Evolutionary conservation across 1,284 basidiomycete genomes (phyloP), one percentile per base, ranked within the genome.

Genomic region (Agroathelia rolfsii): DNA sequence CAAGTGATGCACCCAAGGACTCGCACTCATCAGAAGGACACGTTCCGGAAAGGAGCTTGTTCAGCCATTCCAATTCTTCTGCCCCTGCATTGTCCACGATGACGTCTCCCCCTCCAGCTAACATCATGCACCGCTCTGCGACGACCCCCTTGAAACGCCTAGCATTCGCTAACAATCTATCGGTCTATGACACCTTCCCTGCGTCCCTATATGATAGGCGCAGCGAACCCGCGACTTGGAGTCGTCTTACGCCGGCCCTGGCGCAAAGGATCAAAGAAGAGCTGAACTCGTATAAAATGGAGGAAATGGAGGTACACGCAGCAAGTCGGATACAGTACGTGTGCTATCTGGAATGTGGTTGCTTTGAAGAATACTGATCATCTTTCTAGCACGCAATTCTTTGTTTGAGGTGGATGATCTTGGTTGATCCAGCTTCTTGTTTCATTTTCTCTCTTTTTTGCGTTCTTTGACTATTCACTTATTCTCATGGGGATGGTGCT

Each of bases 191-290:
- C 55, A 98, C 94, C 5, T 97, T 96, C 69, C 79, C 89, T 26
- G 62, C 88, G 7, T 69, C 71, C 25, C 81, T 92, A 36, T 98
- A 98, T 58, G 94, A 98, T 58, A 71, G 94, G 34, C 69, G 92
- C 41, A 92, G 87, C 47, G 94, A 96, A 58, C 89, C 89, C 17
- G 93, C 92, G 28, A 97, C 94, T 13, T 96, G 92, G 78, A 96
- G 93, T 62, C 73, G 88, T 20, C 62, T 98, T 47, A 98, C 94
- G 32, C 94, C 94, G 28, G 77, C 84, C 40, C 65, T 97, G 47
- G 94, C 94, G 27, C 87, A 95, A 66, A 70, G 83, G 43, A 96
- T 96, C 59, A 96, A 96, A 68, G 88, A 93, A 59, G 88, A 93
- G 63, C 65, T 94, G 28, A 93, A 95, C 60, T 89, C 87, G 40